Percentiles rank a stretch among this genome's conserved stretches.
These are phyloP conservation scores for Colletotrichum endophyticum DNA, from an alignment of 2,329 filamentous ascomycete species.

Conservation along the genomic window DNA sequence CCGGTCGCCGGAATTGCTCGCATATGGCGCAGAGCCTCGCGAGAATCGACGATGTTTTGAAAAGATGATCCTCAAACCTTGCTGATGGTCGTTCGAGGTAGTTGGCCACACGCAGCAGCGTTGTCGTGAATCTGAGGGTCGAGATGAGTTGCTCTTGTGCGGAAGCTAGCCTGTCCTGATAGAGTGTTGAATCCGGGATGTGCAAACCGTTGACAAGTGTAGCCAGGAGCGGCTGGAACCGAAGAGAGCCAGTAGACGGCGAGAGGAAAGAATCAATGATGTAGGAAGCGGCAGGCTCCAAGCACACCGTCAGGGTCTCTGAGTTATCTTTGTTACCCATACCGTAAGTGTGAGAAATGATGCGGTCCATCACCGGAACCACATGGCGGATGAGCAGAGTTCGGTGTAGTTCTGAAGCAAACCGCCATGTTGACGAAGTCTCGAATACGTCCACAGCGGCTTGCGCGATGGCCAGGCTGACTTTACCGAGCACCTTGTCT, in stretches of 20 bases:
- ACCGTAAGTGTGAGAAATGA: constrained; percentile 76
- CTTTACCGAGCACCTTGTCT: constrained; percentile 75
- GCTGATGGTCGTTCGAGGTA: constrained; percentile 67
- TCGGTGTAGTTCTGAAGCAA: constrained; percentile 70
- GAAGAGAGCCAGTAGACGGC: constrained; percentile 70
- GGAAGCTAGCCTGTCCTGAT: constrained; percentile 57
- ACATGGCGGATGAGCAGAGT: constrained; percentile 72
- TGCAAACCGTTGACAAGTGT: constrained; percentile 69
- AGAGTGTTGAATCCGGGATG: constrained; percentile 66
- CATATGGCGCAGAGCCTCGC: constrained; percentile 77
- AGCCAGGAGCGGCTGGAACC: constrained; percentile 78
- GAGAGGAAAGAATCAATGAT: constrained; percentile 80
- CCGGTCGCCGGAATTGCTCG: constrained; percentile 67
- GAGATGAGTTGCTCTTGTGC: constrained; percentile 68
- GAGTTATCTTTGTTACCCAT: constrained; percentile 65
- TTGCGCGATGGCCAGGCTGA: constrained; percentile 75
- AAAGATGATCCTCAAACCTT: constrained; percentile 77
- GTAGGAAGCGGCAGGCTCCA: constrained; percentile 77
- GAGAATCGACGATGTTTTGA: constrained; percentile 79
- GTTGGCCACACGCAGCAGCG: constrained; percentile 72
- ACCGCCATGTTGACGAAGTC: constrained; percentile 86
- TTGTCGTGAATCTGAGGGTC: constrained; percentile 70
- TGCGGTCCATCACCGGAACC: constrained; percentile 71
- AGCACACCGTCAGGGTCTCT: constrained; percentile 58
- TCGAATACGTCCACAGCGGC: constrained; percentile 84